Conservation (phyloP, 768 basidiomycete genomes). For the Leccinum obscurum region DNA sequence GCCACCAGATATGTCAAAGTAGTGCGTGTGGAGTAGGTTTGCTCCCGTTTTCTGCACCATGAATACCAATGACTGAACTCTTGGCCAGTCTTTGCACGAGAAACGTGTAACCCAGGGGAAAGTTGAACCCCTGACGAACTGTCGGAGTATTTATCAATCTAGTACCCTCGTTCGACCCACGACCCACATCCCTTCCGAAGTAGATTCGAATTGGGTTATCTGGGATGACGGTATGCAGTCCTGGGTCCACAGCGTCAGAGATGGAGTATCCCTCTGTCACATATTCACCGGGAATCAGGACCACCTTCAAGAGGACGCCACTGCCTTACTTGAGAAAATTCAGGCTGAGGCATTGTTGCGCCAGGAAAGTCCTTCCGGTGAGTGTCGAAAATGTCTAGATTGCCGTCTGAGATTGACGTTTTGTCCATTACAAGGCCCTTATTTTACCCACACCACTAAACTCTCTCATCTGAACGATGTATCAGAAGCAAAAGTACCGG, state of each 20-base stretch:
- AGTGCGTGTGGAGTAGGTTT: slow-evolving; percentile 39
- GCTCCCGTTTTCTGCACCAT: not conserved
- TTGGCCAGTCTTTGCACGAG: slow-evolving; percentile 11
- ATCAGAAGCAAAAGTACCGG: slow-evolving; percentile 14
- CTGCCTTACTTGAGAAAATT: slow-evolving; percentile 38
- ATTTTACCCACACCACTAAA: slow-evolving; percentile 26
- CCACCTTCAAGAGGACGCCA: slow-evolving; percentile 41
- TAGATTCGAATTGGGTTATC: slow-evolving; percentile 8
- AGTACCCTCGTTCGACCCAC: slow-evolving; percentile 19
- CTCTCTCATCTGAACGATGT: slow-evolving; percentile 14
- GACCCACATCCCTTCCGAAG: slow-evolving; percentile 16
- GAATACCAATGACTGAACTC: slow-evolving; percentile 11
- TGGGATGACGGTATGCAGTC: slow-evolving; percentile 37
- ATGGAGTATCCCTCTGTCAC: slow-evolving; percentile 37
- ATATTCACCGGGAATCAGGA: slow-evolving; percentile 50
- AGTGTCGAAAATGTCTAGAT: slow-evolving; percentile 4
- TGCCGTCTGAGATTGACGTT: slow-evolving; percentile 5
- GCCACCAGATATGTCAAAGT: slow-evolving; percentile 48
- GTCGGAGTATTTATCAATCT: slow-evolving; percentile 24
- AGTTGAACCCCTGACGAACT: slow-evolving; percentile 18
- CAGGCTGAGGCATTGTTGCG: slow-evolving; percentile 35
- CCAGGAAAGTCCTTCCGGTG: slow-evolving; percentile 23
- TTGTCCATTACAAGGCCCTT: slow-evolving; percentile 23
- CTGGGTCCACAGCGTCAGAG: slow-evolving; percentile 23
- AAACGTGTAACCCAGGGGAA: slow-evolving; percentile 14